A percentile compares a stretch with the other conserved stretches of the same genome.
These are phyloP conservation scores for Suillus bovinus DNA, from an alignment of 768 basidiomycete genomes.

Conservation along the genomic window DNA sequence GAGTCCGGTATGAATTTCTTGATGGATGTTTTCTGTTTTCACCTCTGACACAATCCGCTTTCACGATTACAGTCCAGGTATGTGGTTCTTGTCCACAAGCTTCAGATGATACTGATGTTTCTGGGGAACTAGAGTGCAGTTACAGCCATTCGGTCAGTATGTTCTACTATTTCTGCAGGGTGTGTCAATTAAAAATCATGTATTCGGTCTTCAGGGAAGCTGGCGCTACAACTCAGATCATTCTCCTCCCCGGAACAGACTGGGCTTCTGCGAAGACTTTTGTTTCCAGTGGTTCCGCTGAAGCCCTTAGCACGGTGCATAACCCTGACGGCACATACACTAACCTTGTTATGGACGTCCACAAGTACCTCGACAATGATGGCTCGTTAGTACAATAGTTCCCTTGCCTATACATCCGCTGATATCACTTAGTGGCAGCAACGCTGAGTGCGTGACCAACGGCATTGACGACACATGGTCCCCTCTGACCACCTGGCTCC, in stretches of 20 bases:
- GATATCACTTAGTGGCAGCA: conserved; percentile 33
- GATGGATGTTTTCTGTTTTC: neutral
- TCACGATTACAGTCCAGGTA: conserved; percentile 3
- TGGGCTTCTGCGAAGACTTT: conserved; percentile 56
- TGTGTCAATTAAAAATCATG: neutral
- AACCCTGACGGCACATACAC: conserved; percentile 47
- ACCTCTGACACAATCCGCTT: neutral
- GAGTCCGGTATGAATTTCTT: conserved; percentile 20
- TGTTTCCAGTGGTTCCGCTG: conserved; percentile 50
- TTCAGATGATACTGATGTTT: neutral
- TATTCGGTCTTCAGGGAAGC: neutral
- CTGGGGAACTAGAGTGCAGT: conserved; percentile 54
- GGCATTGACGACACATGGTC: conserved; percentile 49
- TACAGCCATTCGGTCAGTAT: conserved; percentile 58
- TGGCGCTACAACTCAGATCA: conserved; percentile 53
- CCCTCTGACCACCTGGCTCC: conserved; percentile 50
- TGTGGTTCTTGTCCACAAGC: neutral
- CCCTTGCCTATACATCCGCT: neutral
- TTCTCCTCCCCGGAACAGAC: conserved; percentile 60
- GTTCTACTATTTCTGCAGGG: conserved; percentile 27
- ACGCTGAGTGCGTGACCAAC: conserved; percentile 52
- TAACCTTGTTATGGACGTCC: conserved; percentile 59
- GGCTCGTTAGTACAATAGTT: conserved; percentile 41
- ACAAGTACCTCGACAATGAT: conserved; percentile 61
- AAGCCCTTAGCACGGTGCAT: conserved; percentile 43